Conservation (phyloP, 805 yeast species). For the Pichia californica region DNA sequence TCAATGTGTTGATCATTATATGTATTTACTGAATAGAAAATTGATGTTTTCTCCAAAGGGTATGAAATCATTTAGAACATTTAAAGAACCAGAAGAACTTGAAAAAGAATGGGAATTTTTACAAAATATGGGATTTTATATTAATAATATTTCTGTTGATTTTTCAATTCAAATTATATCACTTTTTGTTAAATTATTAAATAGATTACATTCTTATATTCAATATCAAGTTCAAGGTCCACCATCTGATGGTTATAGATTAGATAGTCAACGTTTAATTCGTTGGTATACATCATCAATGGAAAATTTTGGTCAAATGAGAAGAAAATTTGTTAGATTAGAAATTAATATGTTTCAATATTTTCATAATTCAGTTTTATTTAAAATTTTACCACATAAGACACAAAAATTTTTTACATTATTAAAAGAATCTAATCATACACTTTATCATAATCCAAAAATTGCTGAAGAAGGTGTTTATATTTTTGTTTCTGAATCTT, state of each 20-base stretch:
- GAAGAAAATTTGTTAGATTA: constrained; percentile 79
- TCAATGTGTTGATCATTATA: constrained; percentile 66
- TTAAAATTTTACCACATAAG: constrained; percentile 45
- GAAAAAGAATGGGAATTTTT: constrained; percentile 77
- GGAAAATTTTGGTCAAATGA: constrained; percentile 67
- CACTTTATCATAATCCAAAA: constrained; percentile 60
- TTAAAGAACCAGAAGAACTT: constrained; percentile 86
- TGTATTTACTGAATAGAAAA: constrained; percentile 67
- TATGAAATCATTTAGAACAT: constrained; percentile 62
- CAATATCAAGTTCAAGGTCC: constrained; percentile 68
- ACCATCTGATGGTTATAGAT: constrained; percentile 29
- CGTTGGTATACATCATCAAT: constrained; percentile 65
- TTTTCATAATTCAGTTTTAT: constrained; percentile 67
- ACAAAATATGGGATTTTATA: constrained; percentile 66
- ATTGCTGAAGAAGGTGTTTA: constrained; percentile 73
- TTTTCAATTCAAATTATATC: constrained; percentile 36
- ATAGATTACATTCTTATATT: constrained; percentile 63
- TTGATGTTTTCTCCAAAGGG: constrained; percentile 59
- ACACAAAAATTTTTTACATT: constrained; percentile 46
- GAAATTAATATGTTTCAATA: constrained; percentile 58
- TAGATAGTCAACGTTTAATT: constrained; percentile 37
- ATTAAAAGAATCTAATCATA: constrained; percentile 64
- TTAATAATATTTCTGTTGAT: constrained; percentile 76
- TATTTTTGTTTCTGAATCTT: constrained; percentile 64
- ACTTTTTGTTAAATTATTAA: constrained; percentile 60